Evolutionary conservation across 495 filamentous ascomycete genomes (phyloP).

Genomic region (Amniculicola lignicola): DNA sequence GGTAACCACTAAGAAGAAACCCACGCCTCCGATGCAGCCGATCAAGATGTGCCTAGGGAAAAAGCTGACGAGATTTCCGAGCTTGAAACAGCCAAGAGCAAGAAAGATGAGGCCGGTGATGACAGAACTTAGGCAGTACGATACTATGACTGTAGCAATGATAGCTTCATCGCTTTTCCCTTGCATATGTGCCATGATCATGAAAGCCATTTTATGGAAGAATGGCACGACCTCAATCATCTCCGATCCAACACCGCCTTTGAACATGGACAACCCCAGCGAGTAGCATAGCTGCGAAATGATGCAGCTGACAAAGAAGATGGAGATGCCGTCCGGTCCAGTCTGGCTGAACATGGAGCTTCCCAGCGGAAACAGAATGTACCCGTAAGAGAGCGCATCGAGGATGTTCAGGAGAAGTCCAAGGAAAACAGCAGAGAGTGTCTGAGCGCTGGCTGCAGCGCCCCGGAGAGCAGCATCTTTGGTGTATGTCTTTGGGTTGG

Average conservation of each 20-base stretch:
- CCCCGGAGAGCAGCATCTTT: conserved; percentile 59
- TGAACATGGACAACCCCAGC: conserved; percentile 77
- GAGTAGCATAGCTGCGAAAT: conserved; percentile 93
- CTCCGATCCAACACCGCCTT: conserved; percentile 91
- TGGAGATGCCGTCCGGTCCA: conserved; percentile 90
- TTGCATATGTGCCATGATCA: conserved; percentile 74
- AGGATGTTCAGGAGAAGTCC: conserved; percentile 88
- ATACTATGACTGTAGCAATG: conserved; percentile 84
- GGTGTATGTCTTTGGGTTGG: conserved; percentile 72
- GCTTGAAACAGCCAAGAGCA: conserved; percentile 74
- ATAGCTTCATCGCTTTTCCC: conserved; percentile 78
- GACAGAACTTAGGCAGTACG: conserved; percentile 88
- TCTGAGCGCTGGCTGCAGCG: conserved; percentile 59
- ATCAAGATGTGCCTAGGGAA: conserved; percentile 95
- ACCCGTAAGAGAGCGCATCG: conserved; percentile 85
- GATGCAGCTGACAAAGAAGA: conserved; percentile 98
- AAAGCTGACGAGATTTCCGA: conserved; percentile 91
- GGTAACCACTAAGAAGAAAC: conserved; percentile 90
- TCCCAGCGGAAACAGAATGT: conserved; percentile 93
- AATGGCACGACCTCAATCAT: conserved; percentile 98
- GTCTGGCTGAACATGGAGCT: conserved; percentile 76
- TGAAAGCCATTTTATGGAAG: conserved; percentile 94
- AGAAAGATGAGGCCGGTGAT: conserved; percentile 90
- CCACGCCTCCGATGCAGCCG: conserved; percentile 95
- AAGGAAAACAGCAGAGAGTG: conserved; percentile 80